Base-by-base conservation (phyloP, 2,329 filamentous ascomycete genomes). In the Cladosporium halotolerans region DNA sequence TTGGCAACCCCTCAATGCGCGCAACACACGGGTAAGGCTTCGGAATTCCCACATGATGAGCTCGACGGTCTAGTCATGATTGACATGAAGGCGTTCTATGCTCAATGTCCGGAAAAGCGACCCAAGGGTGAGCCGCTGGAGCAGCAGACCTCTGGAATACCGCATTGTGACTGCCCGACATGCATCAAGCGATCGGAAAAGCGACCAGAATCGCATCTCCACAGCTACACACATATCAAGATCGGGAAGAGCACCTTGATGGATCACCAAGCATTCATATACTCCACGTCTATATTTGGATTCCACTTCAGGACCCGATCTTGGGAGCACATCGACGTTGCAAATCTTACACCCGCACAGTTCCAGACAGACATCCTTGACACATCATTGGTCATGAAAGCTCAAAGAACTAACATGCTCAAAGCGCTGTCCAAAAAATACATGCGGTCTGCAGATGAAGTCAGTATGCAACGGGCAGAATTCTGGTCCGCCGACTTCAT, bases 311-410 rank as follows among this genome's bases (percentile, higher is more conserved):
- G 45, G 14, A 55, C 55, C 4, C 45, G 55, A 9, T 46, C 42
- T 3, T 57, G 57, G 57, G 64, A 68, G 39, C 8, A 3, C 0
- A 47, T 69, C 9, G 57, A 66, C 14, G 55, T 67, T 1, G 38
- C 54, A n/a, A 43, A 58, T 5, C 59, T 69, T 13, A 34, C 16
- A 1, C 57, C 63, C 8, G 64, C 67, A 1, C 47, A 51, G 1
- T 67, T 66, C 51, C 57, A 69, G 1, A 53, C 62, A n/a, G 41
- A 53, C 8, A 59, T 70, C 57, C 65, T 71, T 9, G 52, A 65
- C 3, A 53, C 57, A 2, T 28, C 23, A 28, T 52, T 70, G 0
- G 67, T 68, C 9, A 70, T 71, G 66, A 59, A 65, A 9, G 13
- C 53, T 0, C 45, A 47, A 8, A 55, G 64, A 1, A 52, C 63